Evolutionary conservation across 2,329 filamentous ascomycete genomes (phyloP).

Genomic region (Rutstroemia sp.): DNA sequence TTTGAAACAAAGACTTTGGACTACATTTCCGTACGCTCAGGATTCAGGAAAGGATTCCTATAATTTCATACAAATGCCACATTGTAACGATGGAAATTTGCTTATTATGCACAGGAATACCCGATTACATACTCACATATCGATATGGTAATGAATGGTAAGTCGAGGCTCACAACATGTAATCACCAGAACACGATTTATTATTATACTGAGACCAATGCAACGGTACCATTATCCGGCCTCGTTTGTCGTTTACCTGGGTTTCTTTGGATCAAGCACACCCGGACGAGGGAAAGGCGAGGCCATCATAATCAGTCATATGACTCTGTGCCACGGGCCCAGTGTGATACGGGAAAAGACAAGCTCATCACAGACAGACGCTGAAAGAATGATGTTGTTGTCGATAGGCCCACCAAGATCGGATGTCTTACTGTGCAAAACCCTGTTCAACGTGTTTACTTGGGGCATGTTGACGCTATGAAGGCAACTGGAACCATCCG

Average conservation of each 20-base stretch:
- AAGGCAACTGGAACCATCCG: background rate
- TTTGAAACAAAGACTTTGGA: background rate
- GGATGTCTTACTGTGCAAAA: background rate
- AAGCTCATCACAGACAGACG: background rate
- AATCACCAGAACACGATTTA: background rate
- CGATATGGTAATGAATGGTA: background rate
- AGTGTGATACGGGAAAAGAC: background rate
- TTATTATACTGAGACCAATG: background rate
- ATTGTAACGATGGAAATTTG: constrained; percentile 3
- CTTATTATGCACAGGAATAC: background rate
- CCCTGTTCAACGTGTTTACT: background rate
- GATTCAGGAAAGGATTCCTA: constrained; percentile 8
- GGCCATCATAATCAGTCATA: background rate
- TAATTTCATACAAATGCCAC: constrained; percentile 1
- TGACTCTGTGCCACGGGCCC: background rate
- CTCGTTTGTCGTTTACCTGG: background rate
- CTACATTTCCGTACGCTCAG: background rate
- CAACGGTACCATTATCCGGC: background rate
- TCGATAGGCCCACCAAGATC: background rate
- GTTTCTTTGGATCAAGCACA: too few relatives aligned
- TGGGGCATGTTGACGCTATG: background rate
- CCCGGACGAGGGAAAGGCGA: background rate
- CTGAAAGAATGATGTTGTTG: constrained; percentile 1
- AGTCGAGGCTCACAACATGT: background rate
- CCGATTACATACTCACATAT: too few relatives aligned